These are phyloP conservation scores for Talaromyces borbonicus DNA, from an alignment of 495 filamentous ascomycete genomes.

Conservation along the genomic window DNA sequence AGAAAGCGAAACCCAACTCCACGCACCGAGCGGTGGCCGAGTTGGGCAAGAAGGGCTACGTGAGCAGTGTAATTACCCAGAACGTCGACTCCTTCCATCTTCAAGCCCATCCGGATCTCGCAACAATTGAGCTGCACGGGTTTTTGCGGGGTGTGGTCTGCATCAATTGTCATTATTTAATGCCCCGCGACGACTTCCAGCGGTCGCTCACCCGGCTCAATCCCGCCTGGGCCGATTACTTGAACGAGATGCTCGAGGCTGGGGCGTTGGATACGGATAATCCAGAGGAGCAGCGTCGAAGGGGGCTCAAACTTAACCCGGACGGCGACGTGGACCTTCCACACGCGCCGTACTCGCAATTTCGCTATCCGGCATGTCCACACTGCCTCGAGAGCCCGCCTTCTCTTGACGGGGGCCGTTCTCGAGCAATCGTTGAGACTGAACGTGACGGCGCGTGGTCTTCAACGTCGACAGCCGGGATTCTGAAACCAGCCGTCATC, in stretches of 20 bases:
- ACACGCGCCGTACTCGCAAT: conserved; percentile 74
- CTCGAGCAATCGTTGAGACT: conserved; percentile 56
- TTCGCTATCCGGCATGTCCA: conserved; percentile 86
- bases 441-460: conserved; percentile 77
- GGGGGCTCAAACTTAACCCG: conserved; percentile 74
- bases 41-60: conserved; percentile 58
- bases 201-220: conserved; percentile 66
- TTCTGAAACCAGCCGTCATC: conserved; percentile 82
- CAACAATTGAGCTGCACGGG: conserved; percentile 82
- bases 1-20: conserved; percentile 67
- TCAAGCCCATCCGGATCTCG: conserved; percentile 59
- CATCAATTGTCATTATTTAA: conserved; percentile 59
- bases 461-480: conserved; percentile 56
- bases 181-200: conserved; percentile 67
- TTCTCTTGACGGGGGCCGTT: conserved; percentile 43
- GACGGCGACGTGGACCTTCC: conserved; percentile 95
- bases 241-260: conserved; percentile 55
- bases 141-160: conserved; percentile 75
- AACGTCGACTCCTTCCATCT: conserved; percentile 95
- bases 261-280: conserved; percentile 73
- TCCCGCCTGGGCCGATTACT: conserved; percentile 73
- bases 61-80: conserved; percentile 79
- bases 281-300: conserved; percentile 53
- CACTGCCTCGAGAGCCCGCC: conserved; percentile 64
- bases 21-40: conserved; percentile 67